Evolutionary conservation across 805 yeast species (phyloP).

Genomic region (Blastobotrys mokoenaii): DNA sequence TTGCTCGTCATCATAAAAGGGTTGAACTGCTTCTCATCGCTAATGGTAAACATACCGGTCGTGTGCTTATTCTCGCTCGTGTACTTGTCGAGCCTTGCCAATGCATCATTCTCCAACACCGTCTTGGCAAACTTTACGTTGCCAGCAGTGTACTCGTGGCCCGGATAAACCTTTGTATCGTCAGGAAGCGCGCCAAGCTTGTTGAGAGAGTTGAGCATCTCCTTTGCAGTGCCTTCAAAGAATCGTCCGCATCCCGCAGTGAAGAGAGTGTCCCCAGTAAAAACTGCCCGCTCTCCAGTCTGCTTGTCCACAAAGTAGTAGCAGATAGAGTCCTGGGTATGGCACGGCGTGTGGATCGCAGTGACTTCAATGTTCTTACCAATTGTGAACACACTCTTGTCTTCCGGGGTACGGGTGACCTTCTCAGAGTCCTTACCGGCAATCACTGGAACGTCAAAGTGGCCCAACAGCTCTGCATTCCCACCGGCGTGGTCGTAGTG

Average conservation of each 20-base stretch:
- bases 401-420: slow-evolving; percentile 63
- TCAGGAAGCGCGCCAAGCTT: slow-evolving; percentile 52
- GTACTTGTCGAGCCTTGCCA: slow-evolving; percentile 46
- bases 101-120: slow-evolving; percentile 44
- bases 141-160: slow-evolving; percentile 88
- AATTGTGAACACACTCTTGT: slow-evolving; percentile 50
- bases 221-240: slow-evolving; percentile 79
- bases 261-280: slow-evolving; percentile 94
- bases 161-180: slow-evolving; percentile 76
- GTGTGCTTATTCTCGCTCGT: slow-evolving; percentile 53
- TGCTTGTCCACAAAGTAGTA: slow-evolving; percentile 61
- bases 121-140: slow-evolving; percentile 72
- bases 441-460: slow-evolving; percentile 49
- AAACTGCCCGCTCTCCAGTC: slow-evolving; percentile 63
- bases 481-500: slow-evolving; percentile 95
- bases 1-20: slow-evolving; percentile 83
- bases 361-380: slow-evolving; percentile 60
- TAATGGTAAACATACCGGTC: slow-evolving; percentile 80
- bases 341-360: slow-evolving; percentile 95
- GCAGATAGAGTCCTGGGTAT: slow-evolving; percentile 93
- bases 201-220: slow-evolving; percentile 71
- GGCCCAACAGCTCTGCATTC: slow-evolving; percentile 36
- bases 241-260: slow-evolving; percentile 94
- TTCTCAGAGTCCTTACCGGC: slow-evolving; percentile 78
- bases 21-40: slow-evolving; percentile 72